phyloP scores from a whole-genome alignment of 2,329 filamentous ascomycete species.

The Alternaria arborescens region DNA sequence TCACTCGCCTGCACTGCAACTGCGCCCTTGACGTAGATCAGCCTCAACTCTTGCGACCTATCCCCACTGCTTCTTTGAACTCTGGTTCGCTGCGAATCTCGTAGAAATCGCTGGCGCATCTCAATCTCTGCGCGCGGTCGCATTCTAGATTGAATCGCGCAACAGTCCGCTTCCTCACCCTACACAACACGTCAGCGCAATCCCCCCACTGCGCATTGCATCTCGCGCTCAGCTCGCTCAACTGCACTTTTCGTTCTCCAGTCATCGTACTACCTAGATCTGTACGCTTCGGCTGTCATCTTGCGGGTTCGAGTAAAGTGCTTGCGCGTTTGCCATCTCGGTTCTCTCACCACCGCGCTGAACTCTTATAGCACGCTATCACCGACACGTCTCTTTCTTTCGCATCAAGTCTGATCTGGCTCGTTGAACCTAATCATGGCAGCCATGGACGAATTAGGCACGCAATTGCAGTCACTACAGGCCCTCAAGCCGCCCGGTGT shows the following conservation, averaged over 20 bases:
- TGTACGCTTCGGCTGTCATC: constrained; percentile 29
- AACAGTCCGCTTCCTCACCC: constrained; percentile 30
- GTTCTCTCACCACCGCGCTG: constrained; percentile 26
- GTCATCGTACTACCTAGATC: constrained; percentile 41
- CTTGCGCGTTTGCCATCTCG: constrained; percentile 36
- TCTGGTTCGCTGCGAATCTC: constrained; percentile 31
- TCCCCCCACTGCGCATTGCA: constrained; percentile 28
- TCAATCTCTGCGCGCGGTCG: constrained; percentile 32
- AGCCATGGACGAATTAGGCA: constrained; percentile 89
- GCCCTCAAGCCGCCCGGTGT: constrained; percentile 91
- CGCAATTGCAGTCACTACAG: constrained; percentile 90
- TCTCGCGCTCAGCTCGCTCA: constrained; percentile 28
- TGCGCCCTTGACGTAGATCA: constrained; percentile 35
- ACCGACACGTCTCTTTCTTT: constrained; percentile 25
- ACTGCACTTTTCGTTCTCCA: constrained; percentile 34
- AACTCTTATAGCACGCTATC: constrained; percentile 16
- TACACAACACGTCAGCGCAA: constrained; percentile 30
- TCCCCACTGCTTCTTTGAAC: constrained; percentile 30
- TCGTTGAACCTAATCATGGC: constrained; percentile 59
- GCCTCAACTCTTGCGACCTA: constrained; percentile 24
- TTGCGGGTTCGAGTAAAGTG: constrained; percentile 37
- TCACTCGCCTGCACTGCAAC: constrained; percentile 31
- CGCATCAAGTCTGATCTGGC: constrained; percentile 32
- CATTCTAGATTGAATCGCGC: constrained; percentile 36
- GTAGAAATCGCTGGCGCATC: constrained; percentile 29